phyloP scores from a whole-genome alignment of 2,329 filamentous ascomycete genomes.

The Cylindrodendrum hubeiense region DNA sequence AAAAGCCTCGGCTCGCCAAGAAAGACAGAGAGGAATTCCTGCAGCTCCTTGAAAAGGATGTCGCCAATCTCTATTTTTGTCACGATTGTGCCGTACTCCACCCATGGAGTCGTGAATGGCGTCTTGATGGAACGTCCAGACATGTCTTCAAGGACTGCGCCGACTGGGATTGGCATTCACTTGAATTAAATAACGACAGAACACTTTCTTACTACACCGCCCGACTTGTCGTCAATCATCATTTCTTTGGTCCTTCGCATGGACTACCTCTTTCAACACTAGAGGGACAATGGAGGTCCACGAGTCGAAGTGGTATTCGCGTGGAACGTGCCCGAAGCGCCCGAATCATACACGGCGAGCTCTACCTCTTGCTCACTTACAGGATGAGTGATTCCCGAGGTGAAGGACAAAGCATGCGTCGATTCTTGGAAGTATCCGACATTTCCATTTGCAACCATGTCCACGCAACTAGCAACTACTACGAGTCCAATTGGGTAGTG shows the following conservation, averaged over 20 bases:
- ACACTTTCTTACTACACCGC: not conserved
- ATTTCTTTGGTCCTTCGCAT: not conserved
- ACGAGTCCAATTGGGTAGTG: not conserved
- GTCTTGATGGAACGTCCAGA: not conserved
- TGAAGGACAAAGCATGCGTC: not conserved
- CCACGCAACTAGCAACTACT: not conserved
- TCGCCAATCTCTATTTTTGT: constrained; percentile 8
- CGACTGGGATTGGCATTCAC: not conserved
- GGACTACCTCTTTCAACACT: not conserved
- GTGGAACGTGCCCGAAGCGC: not conserved
- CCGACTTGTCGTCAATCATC: constrained; percentile 22
- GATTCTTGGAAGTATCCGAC: not conserved
- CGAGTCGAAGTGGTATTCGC: not conserved
- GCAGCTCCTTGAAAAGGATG: constrained; percentile 11
- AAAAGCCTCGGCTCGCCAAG: not conserved
- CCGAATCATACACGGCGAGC: not conserved
- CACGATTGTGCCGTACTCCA: constrained; percentile 15
- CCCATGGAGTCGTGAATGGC: not conserved
- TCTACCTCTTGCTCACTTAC: not conserved
- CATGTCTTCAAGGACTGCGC: not conserved
- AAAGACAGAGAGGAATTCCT: constrained; percentile 1
- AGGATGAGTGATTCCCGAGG: not conserved
- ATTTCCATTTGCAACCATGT: not conserved
- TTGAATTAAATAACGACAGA: not conserved
- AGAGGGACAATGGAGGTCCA: not conserved